Evolutionary conservation across 257 asterid species (phyloP).

Genomic region (Nicotiana undulata): DNA sequence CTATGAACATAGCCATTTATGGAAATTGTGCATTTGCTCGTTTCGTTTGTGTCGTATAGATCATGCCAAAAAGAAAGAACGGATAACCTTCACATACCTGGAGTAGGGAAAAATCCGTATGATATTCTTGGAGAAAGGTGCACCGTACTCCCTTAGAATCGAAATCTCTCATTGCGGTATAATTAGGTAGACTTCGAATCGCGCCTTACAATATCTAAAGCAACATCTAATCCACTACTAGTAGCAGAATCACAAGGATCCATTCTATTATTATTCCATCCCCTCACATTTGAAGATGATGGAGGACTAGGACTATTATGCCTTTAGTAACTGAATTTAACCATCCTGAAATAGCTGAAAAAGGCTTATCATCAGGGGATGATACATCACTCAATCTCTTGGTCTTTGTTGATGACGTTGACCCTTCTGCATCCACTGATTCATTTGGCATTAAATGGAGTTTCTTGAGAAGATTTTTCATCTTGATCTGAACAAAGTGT

Average conservation of each 20-base stretch:
- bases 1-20: too few species aligned
- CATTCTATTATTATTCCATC: conserved; percentile 34
- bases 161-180: too few species aligned
- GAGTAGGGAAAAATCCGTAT: too few species aligned
- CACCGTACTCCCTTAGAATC: too few species aligned
- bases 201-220: conserved; percentile 47
- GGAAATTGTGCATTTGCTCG: too few species aligned
- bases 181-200: conserved; percentile 64
- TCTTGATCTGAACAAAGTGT: conserved; percentile 26
- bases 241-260: conserved; percentile 74
- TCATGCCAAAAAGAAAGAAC: too few species aligned
- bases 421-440: conserved; percentile 64
- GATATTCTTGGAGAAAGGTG: too few species aligned
- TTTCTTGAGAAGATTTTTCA: conserved; percentile 79
- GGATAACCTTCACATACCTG: too few species aligned
- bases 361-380: conserved; percentile 46
- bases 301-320: conserved; percentile 68
- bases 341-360: conserved; percentile 89
- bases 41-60: too few species aligned
- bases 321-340: conserved; percentile 59
- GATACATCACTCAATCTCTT: conserved; percentile 42
- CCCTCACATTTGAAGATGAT: conserved; percentile 49
- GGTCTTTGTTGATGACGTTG: conserved; percentile 54
- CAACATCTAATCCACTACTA: conserved; percentile 63
- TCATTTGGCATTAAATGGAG: conserved; percentile 70